Conservation (phyloP, 2,329 filamentous ascomycete genomes). For the Metarhizium sp. region DNA sequence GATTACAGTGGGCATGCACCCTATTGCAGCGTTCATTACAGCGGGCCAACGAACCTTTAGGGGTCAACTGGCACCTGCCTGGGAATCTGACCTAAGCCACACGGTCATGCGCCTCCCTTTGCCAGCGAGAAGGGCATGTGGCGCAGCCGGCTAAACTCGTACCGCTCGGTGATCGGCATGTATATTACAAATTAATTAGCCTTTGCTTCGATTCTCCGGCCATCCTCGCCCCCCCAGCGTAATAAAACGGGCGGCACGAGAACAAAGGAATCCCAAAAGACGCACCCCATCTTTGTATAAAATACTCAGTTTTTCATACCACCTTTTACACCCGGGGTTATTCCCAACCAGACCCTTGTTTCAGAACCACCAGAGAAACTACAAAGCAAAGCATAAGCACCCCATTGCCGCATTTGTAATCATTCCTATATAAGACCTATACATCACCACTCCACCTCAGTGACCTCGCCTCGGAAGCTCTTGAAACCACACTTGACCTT, state of each 20-base stretch:
- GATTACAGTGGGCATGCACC: too few species aligned
- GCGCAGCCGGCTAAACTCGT: too few species aligned
- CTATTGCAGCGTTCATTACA: too few species aligned
- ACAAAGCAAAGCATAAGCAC: too few species aligned
- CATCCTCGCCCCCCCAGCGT: not conserved
- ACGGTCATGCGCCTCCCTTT: too few species aligned
- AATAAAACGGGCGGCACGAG: too few species aligned
- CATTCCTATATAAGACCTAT: not conserved
- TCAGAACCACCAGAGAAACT: not conserved
- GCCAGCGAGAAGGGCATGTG: too few species aligned
- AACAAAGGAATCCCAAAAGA: not conserved
- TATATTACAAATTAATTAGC: constrained; percentile 1
- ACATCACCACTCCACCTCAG: not conserved
- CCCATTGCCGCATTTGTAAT: not conserved
- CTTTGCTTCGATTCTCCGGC: not conserved
- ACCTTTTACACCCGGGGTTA: too few species aligned
- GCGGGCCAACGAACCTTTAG: too few species aligned
- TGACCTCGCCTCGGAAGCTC: not conserved
- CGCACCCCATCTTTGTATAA: not conserved
- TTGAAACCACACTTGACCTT: not conserved
- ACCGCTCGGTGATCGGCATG: not conserved
- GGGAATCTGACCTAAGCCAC: not conserved
- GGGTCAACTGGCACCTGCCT: not conserved
- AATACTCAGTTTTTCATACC: too few species aligned
- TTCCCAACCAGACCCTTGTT: too few species aligned